Evolutionary conservation across 345 rosid genomes (phyloP).

Genomic region (Arabidopsis thaliana): DNA sequence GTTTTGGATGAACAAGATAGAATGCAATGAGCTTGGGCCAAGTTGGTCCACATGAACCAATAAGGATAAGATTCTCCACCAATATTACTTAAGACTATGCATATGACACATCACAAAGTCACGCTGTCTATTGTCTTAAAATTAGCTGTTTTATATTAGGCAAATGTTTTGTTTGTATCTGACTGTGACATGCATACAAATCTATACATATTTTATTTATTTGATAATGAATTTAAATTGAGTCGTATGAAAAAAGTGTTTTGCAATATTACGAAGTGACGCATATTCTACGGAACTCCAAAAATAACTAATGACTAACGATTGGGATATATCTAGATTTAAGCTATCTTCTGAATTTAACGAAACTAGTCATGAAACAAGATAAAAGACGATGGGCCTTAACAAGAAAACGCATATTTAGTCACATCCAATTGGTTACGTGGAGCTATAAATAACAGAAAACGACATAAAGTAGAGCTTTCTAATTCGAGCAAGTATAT

Average conservation of each 20-base stretch:
- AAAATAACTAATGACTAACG: conserved; percentile 22
- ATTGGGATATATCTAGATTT: conserved; percentile 10
- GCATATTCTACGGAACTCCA: conserved; percentile 27
- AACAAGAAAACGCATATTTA: conserved; percentile 25
- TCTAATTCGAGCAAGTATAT: conserved; percentile 18
- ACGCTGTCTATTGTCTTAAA: conserved; percentile 37
- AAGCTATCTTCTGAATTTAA: conserved; percentile 20
- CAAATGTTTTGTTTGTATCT: conserved; percentile 29
- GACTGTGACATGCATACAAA: conserved; percentile 24
- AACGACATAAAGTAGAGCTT: conserved; percentile 32
- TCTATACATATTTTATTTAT: neutral
- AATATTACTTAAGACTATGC: conserved; percentile 29
- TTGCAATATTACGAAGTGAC: conserved; percentile 35
- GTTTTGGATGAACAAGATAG: conserved; percentile 34
- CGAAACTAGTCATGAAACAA: conserved; percentile 23
- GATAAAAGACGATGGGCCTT: conserved; percentile 29
- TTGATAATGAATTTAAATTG: conserved; percentile 4
- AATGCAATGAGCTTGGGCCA: conserved; percentile 31
- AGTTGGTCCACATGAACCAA: conserved; percentile 46
- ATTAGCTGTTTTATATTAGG: conserved; percentile 34
- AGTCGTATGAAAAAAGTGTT: conserved; percentile 20
- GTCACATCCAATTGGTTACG: conserved; percentile 39
- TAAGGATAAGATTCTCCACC: conserved; percentile 45
- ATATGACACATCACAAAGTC: conserved; percentile 35
- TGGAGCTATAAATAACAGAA: conserved; percentile 20